phyloP scores from a whole-genome alignment of 2,329 filamentous ascomycete genomes.

The Trichoderma gracile region DNA sequence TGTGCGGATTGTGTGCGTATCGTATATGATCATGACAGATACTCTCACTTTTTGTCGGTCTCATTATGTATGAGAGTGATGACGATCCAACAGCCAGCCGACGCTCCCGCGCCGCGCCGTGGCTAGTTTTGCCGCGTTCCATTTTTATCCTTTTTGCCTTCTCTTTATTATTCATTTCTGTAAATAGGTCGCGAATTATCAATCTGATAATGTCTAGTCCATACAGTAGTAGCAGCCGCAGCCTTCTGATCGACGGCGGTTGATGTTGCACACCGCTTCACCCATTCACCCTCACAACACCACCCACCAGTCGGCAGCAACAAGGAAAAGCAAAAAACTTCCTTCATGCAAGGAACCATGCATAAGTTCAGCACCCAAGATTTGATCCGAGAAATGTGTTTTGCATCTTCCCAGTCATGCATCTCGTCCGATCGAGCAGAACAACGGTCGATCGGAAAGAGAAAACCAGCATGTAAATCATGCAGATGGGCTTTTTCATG shows the following conservation, averaged over 20 bases:
- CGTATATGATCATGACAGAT: neutral
- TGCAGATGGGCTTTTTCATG: constrained; percentile 28
- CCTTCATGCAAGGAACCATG: constrained; percentile 30
- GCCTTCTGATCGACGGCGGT: constrained; percentile 1
- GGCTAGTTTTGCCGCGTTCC: neutral
- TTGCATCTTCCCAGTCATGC: neutral
- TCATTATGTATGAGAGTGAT: neutral
- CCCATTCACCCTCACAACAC: neutral
- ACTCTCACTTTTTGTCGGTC: no score
- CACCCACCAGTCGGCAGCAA: neutral
- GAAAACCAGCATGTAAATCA: constrained; percentile 33
- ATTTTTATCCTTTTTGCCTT: constrained; percentile 9
- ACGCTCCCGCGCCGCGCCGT: constrained; percentile 15
- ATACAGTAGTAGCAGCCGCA: neutral
- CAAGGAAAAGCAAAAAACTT: neutral
- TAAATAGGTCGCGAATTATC: no score
- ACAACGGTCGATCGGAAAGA: constrained; percentile 31
- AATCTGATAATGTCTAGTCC: no score
- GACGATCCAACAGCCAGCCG: constrained; percentile 3
- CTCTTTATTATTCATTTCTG: neutral
- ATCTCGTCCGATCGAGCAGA: neutral
- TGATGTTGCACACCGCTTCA: neutral
- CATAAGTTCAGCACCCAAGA: neutral
- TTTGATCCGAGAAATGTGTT: no score
- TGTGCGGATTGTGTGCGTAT: neutral